phyloP scores from a whole-genome alignment of 2,329 filamentous ascomycete species.

The Fusarium buxicola region DNA sequence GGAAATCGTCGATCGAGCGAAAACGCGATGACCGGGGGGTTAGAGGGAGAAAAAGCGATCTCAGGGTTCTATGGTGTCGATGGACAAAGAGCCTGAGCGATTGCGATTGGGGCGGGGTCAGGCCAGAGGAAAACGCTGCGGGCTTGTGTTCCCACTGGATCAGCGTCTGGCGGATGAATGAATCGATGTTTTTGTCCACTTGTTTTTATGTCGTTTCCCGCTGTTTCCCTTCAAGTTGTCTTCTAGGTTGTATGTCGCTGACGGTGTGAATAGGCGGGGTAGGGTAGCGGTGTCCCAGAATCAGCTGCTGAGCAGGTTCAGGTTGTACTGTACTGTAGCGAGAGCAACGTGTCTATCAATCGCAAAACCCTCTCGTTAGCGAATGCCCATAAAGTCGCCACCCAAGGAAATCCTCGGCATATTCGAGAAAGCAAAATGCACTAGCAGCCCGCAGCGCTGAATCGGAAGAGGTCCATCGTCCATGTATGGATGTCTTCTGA shows the following conservation, averaged over 20 bases:
- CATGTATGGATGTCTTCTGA: conserved; percentile 8
- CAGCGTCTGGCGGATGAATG: conserved; percentile 4
- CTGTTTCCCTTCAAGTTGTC: no score
- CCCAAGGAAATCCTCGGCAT: conserved; percentile 6
- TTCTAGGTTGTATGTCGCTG: no score
- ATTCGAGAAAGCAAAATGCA: conserved; percentile 6
- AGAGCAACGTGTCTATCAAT: conserved; percentile 30
- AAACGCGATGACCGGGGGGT: conserved; percentile 35
- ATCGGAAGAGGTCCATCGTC: conserved; percentile 24
- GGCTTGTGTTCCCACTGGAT: conserved; percentile 18
- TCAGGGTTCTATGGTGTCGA: conserved; percentile 27
- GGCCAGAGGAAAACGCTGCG: conserved; percentile 8
- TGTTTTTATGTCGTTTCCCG: conserved; percentile 28
- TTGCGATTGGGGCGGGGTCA: conserved; percentile 22
- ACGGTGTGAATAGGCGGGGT: conserved; percentile 28
- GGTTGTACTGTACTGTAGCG: conserved; percentile 4
- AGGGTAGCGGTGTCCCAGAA: background rate
- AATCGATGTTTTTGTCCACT: conserved; percentile 8
- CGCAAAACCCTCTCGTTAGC: conserved; percentile 23
- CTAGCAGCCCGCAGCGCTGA: conserved; percentile 20
- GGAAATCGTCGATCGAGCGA: conserved; percentile 40
- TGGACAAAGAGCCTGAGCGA: conserved; percentile 18
- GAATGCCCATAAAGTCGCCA: conserved; percentile 18
- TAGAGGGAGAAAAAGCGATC: conserved; percentile 34
- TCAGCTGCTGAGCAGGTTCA: background rate